Conservation (phyloP, 2,329 filamentous ascomycete genomes). For the Talaromyces albobiverticillius region DNA sequence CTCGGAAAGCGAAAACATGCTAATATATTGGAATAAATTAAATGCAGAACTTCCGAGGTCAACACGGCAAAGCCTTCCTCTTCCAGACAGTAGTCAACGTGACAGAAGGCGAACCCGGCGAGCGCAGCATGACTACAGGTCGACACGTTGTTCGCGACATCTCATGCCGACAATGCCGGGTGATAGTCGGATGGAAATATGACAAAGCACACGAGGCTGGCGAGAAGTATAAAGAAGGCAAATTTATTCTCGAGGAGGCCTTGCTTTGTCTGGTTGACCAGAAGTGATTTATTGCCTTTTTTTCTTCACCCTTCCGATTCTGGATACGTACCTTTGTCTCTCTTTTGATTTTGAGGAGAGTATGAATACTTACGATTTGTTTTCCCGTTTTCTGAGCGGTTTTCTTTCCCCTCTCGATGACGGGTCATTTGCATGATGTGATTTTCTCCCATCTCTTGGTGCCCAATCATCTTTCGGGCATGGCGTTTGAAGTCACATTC, state of each 20-base stretch:
- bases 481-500: too few relatives aligned
- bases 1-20: neutral
- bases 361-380: too few relatives aligned
- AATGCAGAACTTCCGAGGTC: constrained; percentile 87
- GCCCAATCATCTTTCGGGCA: too few relatives aligned
- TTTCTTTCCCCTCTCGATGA: too few relatives aligned
- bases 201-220: constrained; percentile 89
- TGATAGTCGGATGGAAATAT: constrained; percentile 97
- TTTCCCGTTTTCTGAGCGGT: neutral
- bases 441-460: too few relatives aligned
- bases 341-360: too few relatives aligned
- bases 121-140: constrained; percentile 97
- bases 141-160: constrained; percentile 94
- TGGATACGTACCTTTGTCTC: too few relatives aligned
- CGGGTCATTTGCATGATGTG: too few relatives aligned
- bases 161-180: constrained; percentile 82
- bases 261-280: constrained; percentile 63
- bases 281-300: constrained; percentile 5
- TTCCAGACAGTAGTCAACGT: constrained; percentile 95
- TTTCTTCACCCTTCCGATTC: neutral
- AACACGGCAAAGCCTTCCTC: constrained; percentile 96
- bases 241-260: constrained; percentile 93
- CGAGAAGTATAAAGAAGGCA: constrained; percentile 99
- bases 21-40: neutral
- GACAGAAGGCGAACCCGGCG: constrained; percentile 73